Base-by-base conservation (phyloP, 805 yeast genomes). In the Nakazawaea holstii region DNA sequence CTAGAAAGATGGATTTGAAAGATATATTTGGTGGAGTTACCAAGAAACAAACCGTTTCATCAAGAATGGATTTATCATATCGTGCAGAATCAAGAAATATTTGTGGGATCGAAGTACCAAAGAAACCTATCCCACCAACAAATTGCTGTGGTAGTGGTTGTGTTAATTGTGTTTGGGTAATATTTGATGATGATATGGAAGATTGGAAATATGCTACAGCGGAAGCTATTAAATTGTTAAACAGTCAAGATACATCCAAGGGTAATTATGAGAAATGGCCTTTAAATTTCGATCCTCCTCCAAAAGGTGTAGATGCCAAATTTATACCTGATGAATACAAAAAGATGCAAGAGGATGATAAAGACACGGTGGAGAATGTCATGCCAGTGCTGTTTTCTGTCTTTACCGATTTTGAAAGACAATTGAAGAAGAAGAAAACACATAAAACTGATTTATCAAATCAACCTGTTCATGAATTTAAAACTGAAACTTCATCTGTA, bases 81-180 rank as follows among this genome's bases (percentile, higher is more conserved):
- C 54, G 69, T 44, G 54, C 53, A 1, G 50, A 65, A 30, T 56
- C 61, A 7, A 56, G 62, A 30, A 52, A 54, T 1, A 73, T 77
- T 3, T 82, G 76, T 0, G 97, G 97, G 0, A 70, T 94, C 0
- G 62, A 60, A 7, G 95, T 92, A 0, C 96, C 97, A 2, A 79
- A 77, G n/a, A 77, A 74, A 59, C 98, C 99, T 0, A 70, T 67
- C 4, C 96, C 88, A 55, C 98, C 98, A 1, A 96, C 91, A 56
- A 90, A 92, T 63, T 92, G 99, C 64, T 92, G 99, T 65, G 90
- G 90, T 96, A 83, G 94, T 49, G 99, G 99, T 1, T 92, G 99
- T 64, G 82, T 88, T 29, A 90, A 92, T 65, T 92, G 99, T 64
- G 98, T 92, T 1, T 94, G 98, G 98, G 97, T 91, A 57, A 68